phyloP scores from a whole-genome alignment of 1,284 basidiomycete genomes.

The Stygiomarasmius scandens region DNA sequence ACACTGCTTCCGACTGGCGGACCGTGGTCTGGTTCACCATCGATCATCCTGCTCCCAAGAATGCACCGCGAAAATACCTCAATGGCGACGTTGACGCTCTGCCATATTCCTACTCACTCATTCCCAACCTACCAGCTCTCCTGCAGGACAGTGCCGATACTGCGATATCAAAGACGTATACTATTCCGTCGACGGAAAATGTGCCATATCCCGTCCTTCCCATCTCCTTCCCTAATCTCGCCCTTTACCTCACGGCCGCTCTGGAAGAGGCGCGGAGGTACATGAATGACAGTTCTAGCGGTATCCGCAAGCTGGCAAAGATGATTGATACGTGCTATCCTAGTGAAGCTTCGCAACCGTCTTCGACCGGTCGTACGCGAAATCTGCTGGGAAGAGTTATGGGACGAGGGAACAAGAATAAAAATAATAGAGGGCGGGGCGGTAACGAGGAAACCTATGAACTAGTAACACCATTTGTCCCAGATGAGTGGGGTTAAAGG shows the following conservation, averaged over 20 bases:
- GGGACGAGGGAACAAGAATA: conserved; percentile 48
- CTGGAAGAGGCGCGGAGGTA: conserved; percentile 68
- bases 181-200: conserved; percentile 59
- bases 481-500: conserved; percentile 59
- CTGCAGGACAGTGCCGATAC: conserved; percentile 66
- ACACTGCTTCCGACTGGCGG: conserved; percentile 63
- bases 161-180: conserved; percentile 65
- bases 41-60: conserved; percentile 61
- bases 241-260: conserved; percentile 71
- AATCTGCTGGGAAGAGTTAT: conserved; percentile 64
- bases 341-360: conserved; percentile 35
- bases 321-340: conserved; percentile 66
- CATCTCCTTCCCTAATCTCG: conserved; percentile 72
- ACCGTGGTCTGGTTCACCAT: conserved; percentile 75
- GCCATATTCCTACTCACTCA: conserved; percentile 71
- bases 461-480: conserved; percentile 77
- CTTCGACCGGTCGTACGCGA: conserved; percentile 39
- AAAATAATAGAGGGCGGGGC: conserved; percentile 43
- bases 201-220: conserved; percentile 71
- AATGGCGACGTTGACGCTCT: conserved; percentile 63
- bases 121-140: conserved; percentile 52
- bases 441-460: conserved; percentile 78
- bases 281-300: conserved; percentile 57
- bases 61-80: conserved; percentile 49
- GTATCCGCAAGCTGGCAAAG: conserved; percentile 67